Conservation (phyloP, 306 rosid species). For the Coriaria nepalensis region DNA sequence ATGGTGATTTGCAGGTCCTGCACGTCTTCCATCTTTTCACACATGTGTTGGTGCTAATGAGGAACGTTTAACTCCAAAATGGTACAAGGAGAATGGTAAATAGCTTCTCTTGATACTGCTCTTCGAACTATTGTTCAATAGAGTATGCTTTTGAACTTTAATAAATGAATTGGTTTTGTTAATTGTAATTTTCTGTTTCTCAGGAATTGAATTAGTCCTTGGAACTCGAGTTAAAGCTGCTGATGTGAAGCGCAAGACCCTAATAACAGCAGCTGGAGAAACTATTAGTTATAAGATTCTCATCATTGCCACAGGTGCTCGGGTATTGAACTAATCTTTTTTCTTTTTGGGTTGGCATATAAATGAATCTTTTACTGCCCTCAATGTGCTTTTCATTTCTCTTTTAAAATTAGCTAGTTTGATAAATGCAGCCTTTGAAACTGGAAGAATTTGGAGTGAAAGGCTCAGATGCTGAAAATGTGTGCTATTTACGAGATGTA, state of each 20-base stretch:
- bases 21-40: conserved; percentile 91
- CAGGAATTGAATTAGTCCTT: conserved; percentile 89
- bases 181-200: background rate
- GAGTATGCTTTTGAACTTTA: background rate
- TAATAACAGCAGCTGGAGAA: conserved; percentile 82
- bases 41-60: conserved; percentile 91
- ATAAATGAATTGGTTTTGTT: no score
- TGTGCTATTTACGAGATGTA: conserved; percentile 73
- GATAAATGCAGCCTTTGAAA: conserved; percentile 53
- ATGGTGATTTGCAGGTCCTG: conserved; percentile 43
- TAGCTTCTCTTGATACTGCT: conserved; percentile 16
- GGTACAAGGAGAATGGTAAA: conserved; percentile 94
- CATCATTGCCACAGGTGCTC: conserved; percentile 96
- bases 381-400: background rate
- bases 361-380: no score
- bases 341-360: no score
- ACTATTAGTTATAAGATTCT: conserved; percentile 92
- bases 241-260: conserved; percentile 82
- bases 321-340: conserved; percentile 66
- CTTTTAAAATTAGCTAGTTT: conserved; percentile 1
- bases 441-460: conserved; percentile 93
- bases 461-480: conserved; percentile 90
- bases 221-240: conserved; percentile 90
- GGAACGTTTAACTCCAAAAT: conserved; percentile 87
- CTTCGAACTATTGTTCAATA: background rate